Evolutionary conservation across 306 rosid species (phyloP), one percentile per base, ranked within the genome.

Genomic region (Sindora glabra): DNA sequence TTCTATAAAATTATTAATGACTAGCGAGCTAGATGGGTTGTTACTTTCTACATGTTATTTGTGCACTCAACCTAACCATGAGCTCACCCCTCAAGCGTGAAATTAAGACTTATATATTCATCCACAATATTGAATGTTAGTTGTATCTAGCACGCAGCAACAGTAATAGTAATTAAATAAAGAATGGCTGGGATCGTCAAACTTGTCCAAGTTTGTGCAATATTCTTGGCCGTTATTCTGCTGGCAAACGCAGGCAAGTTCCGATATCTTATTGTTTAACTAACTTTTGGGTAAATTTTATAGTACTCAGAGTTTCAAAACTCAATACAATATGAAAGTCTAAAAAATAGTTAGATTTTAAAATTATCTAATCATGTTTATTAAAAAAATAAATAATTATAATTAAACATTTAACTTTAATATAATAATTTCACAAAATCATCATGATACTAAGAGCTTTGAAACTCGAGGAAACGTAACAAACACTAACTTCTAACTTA

Each of bases 1-100:
- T n/a, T n/a, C n/a, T n/a, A n/a, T n/a, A n/a, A n/a, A n/a, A n/a
- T n/a, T n/a, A n/a, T n/a, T n/a, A n/a, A n/a, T n/a, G n/a, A n/a
- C n/a, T n/a, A n/a, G n/a, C n/a, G n/a, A n/a, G n/a, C n/a, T n/a
- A n/a, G n/a, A n/a, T n/a, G n/a, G n/a, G n/a, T n/a, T n/a, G n/a
- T n/a, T n/a, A n/a, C n/a, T n/a, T n/a, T n/a, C n/a, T n/a, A 16
- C 71, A 65, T 58, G 38, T 21, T 26, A 29, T 34, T 6, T 26
- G 40, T 45, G 25, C 33, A 45, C 53, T 59, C 49, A 66, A 73
- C 78, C 78, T 73, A 66, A 73, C 53, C 39, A 48, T 2, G 59
- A 66, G 46, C 44, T 66, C 78, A 73, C 46, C 47, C 14, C 50
- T 27, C 37, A 25, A 44, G 78, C 73, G 67, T 73, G 73, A 51